Base-by-base conservation (phyloP, 1,139 yeast genomes). In the Suhomyces yuchorum region DNA sequence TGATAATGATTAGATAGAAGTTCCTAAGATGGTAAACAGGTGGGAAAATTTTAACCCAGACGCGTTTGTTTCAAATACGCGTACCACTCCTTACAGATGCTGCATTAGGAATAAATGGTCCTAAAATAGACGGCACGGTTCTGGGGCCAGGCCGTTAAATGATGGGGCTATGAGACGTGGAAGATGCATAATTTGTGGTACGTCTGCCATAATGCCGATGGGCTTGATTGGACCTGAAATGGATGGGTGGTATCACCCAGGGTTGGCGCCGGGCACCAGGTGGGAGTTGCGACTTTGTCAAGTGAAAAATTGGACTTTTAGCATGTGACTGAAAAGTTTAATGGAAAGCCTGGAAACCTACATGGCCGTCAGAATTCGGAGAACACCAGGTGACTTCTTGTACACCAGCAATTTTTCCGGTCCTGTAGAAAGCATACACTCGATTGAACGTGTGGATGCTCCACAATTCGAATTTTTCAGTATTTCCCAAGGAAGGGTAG, bases 61-160 rank as follows among this genome's bases (percentile, higher is more conserved):
- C 48, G 49, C 49, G 48, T 44, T 35, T 33, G 44, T 40, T 36
- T 37, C 37, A 47, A 30, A 17, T 19, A 46, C 51, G 48, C 49
- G 51, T 45, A 19, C 24, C 42, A 42, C 51, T 42, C 51, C 51
- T 48, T 47, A 43, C 47, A 44, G 51, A 26, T 26, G 39, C 42
- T 26, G 30, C 20, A 30, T 46, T 43, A 44, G 49, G 49, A 43
- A 46, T 40, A 46, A 42, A 43, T 40, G 28, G 14, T 12, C 40
- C 39, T 17, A 22, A 35, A 26, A 28, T 14, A 37, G 42, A 23
- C 41, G 32, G 41, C 15, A 17, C 17, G 9, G 17, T 36, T 14
- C 3, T 24, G 18, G 37, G 28, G 15, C 34, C 34, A 7, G 18
- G 34, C 30, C 30, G 30, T 26, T 26, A 12, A 26, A 11, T 26